Base-by-base conservation (phyloP, 768 basidiomycete genomes). In the Termitomyces eurrhizus region DNA sequence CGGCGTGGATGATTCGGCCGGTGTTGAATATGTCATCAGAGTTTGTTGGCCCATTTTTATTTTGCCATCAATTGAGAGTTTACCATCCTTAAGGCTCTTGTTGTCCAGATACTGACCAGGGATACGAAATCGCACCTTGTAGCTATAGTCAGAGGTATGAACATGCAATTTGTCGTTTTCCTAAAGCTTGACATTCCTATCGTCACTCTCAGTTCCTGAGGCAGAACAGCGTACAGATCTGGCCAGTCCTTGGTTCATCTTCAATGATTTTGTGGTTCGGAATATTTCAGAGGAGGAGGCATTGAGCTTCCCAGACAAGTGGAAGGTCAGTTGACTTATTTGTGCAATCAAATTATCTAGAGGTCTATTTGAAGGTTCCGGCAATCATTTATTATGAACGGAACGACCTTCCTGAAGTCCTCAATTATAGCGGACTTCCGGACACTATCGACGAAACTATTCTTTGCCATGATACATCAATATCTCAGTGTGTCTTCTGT, bases 211-310 rank as follows among this genome's bases (percentile, higher is more conserved):
- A 45, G 92, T 95, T 42, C 91, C 91, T 0, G 86, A 88, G 59
- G 83, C 83, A 1, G 86, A 88, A 67, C 72, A 68, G 8, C 68
- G 76, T 12, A 59, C 69, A 1, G 73, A 77, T 56, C 58, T 68
- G 16, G 65, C 64, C 21, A 86, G 84, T 57, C 84, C 86, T 1
- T 99, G 97, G 97, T 89, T 89, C 67, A 73, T 98, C 57, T 98
- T 98, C 85, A 99, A 99, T 68, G 97, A 99, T 69, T 99, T 99
- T 68, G 80, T 87, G 1, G 97, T 99, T 13, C 80, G 80, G 52
- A 91, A 92, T 58, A 85, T 98, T 35, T 77, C 89, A 2, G 91
- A 96, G 72, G 82, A 87, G 37, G 95, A 98, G 66, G 96, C 92
- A 1, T 73, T 98, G 60, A 87, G 88, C 67, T 95, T 97, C 68